A percentile compares a stretch with the other conserved stretches of the same genome.
Conservation (phyloP, 805 yeast species). For the Blastobotrys parvus region DNA sequence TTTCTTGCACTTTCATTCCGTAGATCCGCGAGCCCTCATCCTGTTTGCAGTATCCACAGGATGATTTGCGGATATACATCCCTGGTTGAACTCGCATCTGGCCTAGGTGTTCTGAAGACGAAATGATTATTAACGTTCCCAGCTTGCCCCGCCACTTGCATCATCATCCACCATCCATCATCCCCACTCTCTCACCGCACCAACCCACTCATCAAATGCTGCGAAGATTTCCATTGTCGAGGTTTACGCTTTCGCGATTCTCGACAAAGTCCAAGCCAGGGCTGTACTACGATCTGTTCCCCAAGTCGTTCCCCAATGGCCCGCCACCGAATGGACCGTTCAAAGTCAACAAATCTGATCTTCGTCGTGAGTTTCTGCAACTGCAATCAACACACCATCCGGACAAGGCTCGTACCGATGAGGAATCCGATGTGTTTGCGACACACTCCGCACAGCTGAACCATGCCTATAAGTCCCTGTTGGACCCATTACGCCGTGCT, state of each 20-base stretch:
- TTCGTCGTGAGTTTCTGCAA: slow-evolving; percentile 66
- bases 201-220: neutral
- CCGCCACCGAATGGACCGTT: slow-evolving; percentile 59
- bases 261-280: neutral
- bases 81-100: slow-evolving; percentile 7
- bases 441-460: slow-evolving; percentile 51
- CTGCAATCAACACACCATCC: slow-evolving; percentile 79
- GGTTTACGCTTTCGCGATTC: neutral
- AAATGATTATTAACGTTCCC: no score
- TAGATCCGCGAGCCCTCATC: slow-evolving; percentile 16
- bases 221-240: neutral
- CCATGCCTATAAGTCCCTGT: slow-evolving; percentile 65
- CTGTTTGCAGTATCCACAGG: slow-evolving; percentile 72
- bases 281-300: slow-evolving; percentile 59
- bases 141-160: no score
- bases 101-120: neutral
- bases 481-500: slow-evolving; percentile 63
- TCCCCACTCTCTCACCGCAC: no score
- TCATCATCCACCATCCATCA: no score
- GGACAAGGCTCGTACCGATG: slow-evolving; percentile 40
- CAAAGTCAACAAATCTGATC: slow-evolving; percentile 41
- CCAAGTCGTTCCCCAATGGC: slow-evolving; percentile 59
- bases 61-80: slow-evolving; percentile 3
- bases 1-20: slow-evolving; percentile 34
- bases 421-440: slow-evolving; percentile 15